These are phyloP conservation scores for Trametes cinnabarina DNA, from an alignment of 768 basidiomycete species.

Conservation along the genomic window DNA sequence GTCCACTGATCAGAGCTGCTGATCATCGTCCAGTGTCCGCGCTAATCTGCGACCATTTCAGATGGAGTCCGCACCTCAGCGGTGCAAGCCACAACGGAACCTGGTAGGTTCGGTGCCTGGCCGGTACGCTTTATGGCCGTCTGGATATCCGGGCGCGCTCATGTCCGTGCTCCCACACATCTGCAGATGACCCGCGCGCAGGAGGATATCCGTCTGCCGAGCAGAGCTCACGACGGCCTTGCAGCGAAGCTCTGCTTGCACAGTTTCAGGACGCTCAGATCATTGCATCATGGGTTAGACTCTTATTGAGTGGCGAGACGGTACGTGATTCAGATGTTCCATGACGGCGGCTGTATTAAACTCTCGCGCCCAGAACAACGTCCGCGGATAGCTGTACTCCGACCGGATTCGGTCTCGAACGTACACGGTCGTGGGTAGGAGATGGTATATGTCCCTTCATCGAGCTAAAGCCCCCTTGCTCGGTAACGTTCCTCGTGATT, in stretches of 20 bases:
- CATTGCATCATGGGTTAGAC: not conserved
- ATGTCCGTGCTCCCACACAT: not conserved
- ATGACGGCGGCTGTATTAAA: conserved; percentile 2
- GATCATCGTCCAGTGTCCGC: conserved; percentile 6
- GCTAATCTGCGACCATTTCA: not conserved
- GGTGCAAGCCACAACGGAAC: not conserved
- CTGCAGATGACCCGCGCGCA: not conserved
- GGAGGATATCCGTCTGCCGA: not conserved
- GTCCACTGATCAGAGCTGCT: conserved; percentile 2
- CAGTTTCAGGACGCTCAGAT: conserved; percentile 5
- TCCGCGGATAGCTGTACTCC: not conserved
- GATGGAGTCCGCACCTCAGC: conserved; percentile 1
- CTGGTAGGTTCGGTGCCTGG: not conserved
- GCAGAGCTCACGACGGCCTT: not conserved
- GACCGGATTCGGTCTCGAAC: not conserved
- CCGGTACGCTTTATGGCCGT: not conserved
- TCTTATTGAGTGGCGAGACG: not conserved
- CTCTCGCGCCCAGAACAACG: not conserved
- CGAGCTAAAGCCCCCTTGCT: not conserved
- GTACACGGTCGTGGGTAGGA: conserved; percentile 8
- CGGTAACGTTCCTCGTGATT: not conserved
- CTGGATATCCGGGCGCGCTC: not conserved
- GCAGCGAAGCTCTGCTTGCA: not conserved
- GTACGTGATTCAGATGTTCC: not conserved
- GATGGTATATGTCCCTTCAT: not conserved